Percentiles rank a stretch among this genome's conserved stretches.
Evolutionary conservation across 495 filamentous ascomycete species (phyloP).

Genomic region (Jackrogersella minutella): DNA sequence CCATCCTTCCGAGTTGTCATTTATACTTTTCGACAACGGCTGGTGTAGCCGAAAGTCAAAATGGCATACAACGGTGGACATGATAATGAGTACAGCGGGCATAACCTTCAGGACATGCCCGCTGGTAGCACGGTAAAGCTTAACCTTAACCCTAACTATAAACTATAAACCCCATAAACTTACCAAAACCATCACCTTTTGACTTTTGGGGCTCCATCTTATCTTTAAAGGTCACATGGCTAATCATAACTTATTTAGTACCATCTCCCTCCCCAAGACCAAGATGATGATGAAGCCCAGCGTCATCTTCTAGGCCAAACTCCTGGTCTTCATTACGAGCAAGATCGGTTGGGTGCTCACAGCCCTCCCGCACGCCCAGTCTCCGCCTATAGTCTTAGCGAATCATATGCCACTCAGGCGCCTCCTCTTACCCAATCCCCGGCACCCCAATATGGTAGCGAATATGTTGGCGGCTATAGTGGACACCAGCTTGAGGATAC

Average conservation of each 20-base stretch:
- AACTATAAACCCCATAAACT: too few species aligned
- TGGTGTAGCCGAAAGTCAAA: constrained; percentile 41
- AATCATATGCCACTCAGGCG: constrained; percentile 79
- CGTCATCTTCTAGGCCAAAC: constrained; percentile 75
- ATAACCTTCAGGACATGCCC: constrained; percentile 73
- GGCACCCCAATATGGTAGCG: constrained; percentile 51
- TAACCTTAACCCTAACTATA: constrained; percentile 16
- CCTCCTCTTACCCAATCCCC: constrained; percentile 55
- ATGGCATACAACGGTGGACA: constrained; percentile 59
- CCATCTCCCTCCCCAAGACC: constrained; percentile 59
- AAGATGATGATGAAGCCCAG: constrained; percentile 80
- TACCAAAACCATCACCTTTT: constrained; percentile 28
- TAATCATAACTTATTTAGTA: constrained; percentile 52
- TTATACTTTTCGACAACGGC: constrained; percentile 16
- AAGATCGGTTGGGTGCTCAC: constrained; percentile 66
- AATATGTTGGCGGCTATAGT: constrained; percentile 46
- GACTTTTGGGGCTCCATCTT: not conserved
- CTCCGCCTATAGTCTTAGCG: constrained; percentile 85
- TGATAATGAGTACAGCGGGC: constrained; percentile 64
- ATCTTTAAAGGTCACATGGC: constrained; percentile 21
- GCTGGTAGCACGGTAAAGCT: constrained; percentile 65
- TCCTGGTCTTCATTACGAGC: constrained; percentile 73
- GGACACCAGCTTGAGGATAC: constrained; percentile 52
- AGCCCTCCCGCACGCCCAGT: constrained; percentile 58
- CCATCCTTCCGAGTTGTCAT: not conserved